Base-by-base conservation (phyloP, 2,329 filamentous ascomycete species). In the Monosporascus cannonballus region DNA sequence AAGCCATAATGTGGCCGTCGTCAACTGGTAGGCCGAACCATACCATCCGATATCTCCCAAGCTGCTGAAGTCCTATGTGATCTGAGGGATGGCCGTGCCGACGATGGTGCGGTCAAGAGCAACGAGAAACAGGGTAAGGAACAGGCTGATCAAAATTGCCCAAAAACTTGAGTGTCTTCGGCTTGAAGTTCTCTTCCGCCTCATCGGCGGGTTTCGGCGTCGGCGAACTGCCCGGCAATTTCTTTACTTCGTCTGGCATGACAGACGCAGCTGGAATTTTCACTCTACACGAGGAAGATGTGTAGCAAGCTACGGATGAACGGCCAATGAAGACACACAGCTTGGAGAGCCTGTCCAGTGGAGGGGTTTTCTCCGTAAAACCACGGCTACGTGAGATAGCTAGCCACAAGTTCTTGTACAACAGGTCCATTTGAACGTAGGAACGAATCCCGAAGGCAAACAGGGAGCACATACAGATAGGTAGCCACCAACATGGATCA, bases 31-130 rank as follows among this genome's bases (percentile, higher is more conserved):
- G 1, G 80, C 76, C 38, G 79, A 80, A 5, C 78, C 81, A 64
- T 85, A 85, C 83, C 83, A 86, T 49, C 81, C 81, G 52, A 85
- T 80, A 55, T 86, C 83, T 2, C 76, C 76, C 2, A 84, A 67
- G 49, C 79, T 78, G 47, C 78, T 68, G 63, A 83, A 82, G 20
- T 81, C 76, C 58, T 80, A 72, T n/a, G 77, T 79, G 61, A 82
- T 82, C 36, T 70, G 67, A 2, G 79, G 78, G 24, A 80, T 74
- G 11, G 79, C 80, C 41, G 72, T 83, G 55, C 78, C 73, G 47
- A 82, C 71, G 56, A 82, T 81, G n/a, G 79, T 81, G 25, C 76
- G 69, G 60, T 79, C 77, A 11, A 83, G 71, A n/a, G 80, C 80
- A 24, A 83, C 78, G 30, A 83, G 71, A 57, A 83, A 81, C 59